Evolutionary conservation across 139 green algal genomes (phyloP).

Genomic region (Mesostigma viride): DNA sequence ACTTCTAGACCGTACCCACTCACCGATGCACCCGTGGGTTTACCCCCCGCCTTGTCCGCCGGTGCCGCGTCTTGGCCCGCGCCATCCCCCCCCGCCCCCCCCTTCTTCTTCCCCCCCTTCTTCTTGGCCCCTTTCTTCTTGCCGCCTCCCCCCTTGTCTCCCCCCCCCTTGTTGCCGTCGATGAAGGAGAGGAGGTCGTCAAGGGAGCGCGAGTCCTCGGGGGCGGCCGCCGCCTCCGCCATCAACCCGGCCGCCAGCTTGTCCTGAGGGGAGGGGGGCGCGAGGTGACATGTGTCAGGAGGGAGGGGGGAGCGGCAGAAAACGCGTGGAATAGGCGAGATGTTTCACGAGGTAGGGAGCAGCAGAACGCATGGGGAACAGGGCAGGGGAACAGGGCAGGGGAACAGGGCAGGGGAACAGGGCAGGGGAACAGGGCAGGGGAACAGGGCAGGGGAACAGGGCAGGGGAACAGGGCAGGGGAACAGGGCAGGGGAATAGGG

Average conservation of each 20-base stretch:
- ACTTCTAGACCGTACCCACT: neutral
- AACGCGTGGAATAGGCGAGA: neutral
- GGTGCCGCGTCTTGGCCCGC: neutral
- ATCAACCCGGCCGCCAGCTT: neutral
- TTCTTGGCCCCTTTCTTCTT: slow-evolving; percentile 38
- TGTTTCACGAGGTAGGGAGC: neutral
- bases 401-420: too few species aligned
- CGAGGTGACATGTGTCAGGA: neutral
- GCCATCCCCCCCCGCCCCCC: neutral
- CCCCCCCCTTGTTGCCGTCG: slow-evolving; percentile 14
- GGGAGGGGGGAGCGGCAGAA: neutral
- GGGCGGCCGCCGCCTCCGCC: neutral
- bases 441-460: too few species aligned
- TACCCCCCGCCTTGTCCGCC: slow-evolving; percentile 1
- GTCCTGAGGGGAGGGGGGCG: neutral
- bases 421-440: too few species aligned
- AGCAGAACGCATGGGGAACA: too few species aligned
- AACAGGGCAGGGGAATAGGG: too few species aligned
- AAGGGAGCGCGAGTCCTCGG: slow-evolving; percentile 28
- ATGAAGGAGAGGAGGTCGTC: slow-evolving; percentile 55
- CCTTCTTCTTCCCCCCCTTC: slow-evolving; percentile 21
- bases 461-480: too few species aligned
- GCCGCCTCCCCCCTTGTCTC: neutral
- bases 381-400: too few species aligned
- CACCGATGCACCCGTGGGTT: neutral